Conservation (phyloP, 495 filamentous ascomycete species). For the Jackrogersella multiformis region DNA sequence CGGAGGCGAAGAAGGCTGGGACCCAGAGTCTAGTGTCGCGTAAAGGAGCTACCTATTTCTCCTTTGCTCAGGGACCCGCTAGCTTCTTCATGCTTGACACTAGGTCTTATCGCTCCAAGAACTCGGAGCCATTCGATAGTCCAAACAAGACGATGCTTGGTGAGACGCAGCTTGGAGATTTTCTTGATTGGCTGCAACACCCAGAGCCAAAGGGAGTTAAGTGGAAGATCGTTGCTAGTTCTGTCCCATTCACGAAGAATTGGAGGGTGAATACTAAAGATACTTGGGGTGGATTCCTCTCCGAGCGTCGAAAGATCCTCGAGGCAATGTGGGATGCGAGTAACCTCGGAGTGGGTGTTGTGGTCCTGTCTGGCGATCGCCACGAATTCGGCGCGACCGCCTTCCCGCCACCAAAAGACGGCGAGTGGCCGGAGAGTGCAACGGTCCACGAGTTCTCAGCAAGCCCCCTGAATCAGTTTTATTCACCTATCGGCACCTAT, state of each 20-base stretch:
- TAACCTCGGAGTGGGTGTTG: conserved; percentile 75
- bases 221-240: conserved; percentile 92
- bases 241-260: conserved; percentile 95
- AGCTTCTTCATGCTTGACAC: conserved; percentile 96
- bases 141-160: conserved; percentile 88
- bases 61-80: conserved; percentile 87
- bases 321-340: conserved; percentile 90
- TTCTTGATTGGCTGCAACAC: conserved; percentile 76
- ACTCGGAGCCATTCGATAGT: conserved; percentile 58
- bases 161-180: conserved; percentile 75
- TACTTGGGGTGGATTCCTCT: conserved; percentile 91
- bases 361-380: conserved; percentile 87
- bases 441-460: conserved; percentile 88
- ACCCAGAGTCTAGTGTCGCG: conserved; percentile 45
- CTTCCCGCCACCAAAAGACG: conserved; percentile 74
- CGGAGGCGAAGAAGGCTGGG: conserved; percentile 59
- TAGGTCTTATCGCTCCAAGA: conserved; percentile 79
- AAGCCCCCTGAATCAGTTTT: conserved; percentile 92
- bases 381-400: conserved; percentile 95
- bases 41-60: conserved; percentile 76
- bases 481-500: conserved; percentile 86
- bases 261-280: conserved; percentile 85
- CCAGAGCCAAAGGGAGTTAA: conserved; percentile 77
- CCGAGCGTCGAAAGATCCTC: conserved; percentile 79
- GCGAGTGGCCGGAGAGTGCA: conserved; percentile 64